phyloP scores from a whole-genome alignment of 176 grass and related monocot species.

The Lolium perenne region DNA sequence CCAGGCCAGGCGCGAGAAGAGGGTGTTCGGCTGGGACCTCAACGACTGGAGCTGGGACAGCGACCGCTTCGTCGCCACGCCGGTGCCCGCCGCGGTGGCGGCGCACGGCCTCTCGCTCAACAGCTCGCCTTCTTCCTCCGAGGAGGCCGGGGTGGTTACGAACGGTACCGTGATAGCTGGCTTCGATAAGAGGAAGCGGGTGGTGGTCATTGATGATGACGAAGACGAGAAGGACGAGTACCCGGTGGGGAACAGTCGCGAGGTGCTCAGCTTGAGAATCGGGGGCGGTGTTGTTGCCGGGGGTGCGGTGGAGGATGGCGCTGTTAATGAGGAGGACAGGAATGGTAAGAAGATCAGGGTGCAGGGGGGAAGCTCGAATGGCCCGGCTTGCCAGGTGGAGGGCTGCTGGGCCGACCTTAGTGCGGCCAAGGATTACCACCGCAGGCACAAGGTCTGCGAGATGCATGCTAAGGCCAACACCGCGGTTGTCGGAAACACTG shows the following conservation, averaged over 20 bases:
- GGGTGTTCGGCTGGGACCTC: constrained; percentile 84
- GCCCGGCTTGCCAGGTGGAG: constrained; percentile 77
- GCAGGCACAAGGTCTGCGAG: constrained; percentile 96
- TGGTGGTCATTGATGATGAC: constrained; percentile 49
- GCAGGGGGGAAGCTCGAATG: constrained; percentile 63
- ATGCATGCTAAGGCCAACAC: constrained; percentile 94
- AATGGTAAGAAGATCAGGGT: constrained; percentile 78
- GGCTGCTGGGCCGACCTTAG: constrained; percentile 79
- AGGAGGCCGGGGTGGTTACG: constrained; percentile 40
- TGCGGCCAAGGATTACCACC: constrained; percentile 83
- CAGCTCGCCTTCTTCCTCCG: constrained; percentile 61
- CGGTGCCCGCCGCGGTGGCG: neutral
- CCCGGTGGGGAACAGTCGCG: constrained; percentile 7
- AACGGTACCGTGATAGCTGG: constrained; percentile 40
- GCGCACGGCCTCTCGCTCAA: constrained; percentile 44
- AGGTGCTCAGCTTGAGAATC: constrained; percentile 60
- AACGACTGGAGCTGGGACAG: constrained; percentile 95
- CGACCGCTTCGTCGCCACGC: constrained; percentile 70
- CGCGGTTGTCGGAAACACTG: constrained; percentile 68
- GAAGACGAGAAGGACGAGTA: constrained; percentile 26
- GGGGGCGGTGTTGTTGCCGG: constrained; percentile 17
- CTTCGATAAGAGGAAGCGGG: constrained; percentile 78
- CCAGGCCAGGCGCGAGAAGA: constrained; percentile 61
- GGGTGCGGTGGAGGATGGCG: constrained; percentile 1
- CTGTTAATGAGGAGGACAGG: constrained; percentile 56